Percentiles rank a stretch among this genome's conserved stretches.
These are phyloP conservation scores for Ceratonia siliqua DNA, from an alignment of 306 rosid species.

Conservation along the genomic window DNA sequence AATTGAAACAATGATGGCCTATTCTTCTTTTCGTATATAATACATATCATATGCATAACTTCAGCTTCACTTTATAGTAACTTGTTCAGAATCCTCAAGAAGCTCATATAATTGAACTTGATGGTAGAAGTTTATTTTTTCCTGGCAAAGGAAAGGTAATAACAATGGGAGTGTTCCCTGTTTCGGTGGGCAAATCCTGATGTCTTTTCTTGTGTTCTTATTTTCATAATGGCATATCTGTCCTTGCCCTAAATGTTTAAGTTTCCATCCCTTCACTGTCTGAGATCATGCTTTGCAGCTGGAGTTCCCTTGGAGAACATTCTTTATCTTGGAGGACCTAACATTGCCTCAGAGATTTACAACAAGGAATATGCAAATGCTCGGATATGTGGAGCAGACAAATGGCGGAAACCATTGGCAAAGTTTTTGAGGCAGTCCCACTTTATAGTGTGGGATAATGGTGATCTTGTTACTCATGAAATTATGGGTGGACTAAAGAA, in stretches of 20 bases:
- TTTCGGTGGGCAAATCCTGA: background rate
- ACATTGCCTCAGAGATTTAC: slow-evolving; percentile 93
- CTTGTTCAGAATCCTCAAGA: background rate
- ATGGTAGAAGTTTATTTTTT: background rate
- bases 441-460: slow-evolving; percentile 93
- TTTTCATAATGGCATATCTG: background rate
- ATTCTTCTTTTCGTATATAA: too few relatives aligned
- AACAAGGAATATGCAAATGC: slow-evolving; percentile 96
- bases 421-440: slow-evolving; percentile 90
- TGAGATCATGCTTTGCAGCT: slow-evolving; percentile 56
- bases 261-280: background rate
- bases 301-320: slow-evolving; percentile 83
- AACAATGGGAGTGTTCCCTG: background rate
- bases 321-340: slow-evolving; percentile 96
- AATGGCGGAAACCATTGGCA: slow-evolving; percentile 93
- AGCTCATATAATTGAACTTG: background rate
- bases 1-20: too few relatives aligned
- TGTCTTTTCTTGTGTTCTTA: slow-evolving; percentile 22
- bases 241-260: background rate
- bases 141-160: background rate
- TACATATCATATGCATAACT: background rate
- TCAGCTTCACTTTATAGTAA: background rate
- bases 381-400: slow-evolving; percentile 89
- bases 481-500: slow-evolving; percentile 97
- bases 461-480: slow-evolving; percentile 96